Base-by-base conservation (phyloP, 257 asterid genomes). In the Striga asiatica region DNA sequence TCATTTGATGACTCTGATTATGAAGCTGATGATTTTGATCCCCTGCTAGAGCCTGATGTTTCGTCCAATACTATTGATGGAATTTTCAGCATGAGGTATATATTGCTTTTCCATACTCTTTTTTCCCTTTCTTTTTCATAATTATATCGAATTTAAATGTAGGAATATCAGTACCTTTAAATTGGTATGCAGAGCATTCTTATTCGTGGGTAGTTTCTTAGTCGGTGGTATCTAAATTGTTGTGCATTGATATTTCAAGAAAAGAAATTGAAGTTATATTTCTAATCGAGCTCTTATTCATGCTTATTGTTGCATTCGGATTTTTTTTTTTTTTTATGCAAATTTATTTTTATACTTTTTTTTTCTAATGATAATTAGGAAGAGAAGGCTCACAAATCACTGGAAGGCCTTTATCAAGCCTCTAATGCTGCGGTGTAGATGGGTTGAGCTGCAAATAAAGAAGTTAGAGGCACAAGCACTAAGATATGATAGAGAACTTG, bases 401-500 rank as follows among this genome's bases (percentile, higher is more conserved):
- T 84, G 95, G 95, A 81, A 72, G 69, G 18, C 80, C 20, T 70
- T 35, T 54, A 27, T 75, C 22, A 74, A 49, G 59, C 84, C 92
- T 20, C 54, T 85, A 21, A 66, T 34, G 76, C 77, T 88, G 95
- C 79, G 92, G 11, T 81, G 95, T 68, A 81, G 77, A 72, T 85
- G 92, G 92, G 13, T 38, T 54, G 95, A 85, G 66, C 61, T 85
- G 65, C 84, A 77, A 70, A 64, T 75, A 27, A 62, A 54, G 74
- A 81, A 74, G 64, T 50, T 83, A n/a, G 62, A 71, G 22, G 57
- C 58, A 19, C 75, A 65, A 61, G 80, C 80, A 39, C 55, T 29
- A 57, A 60, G 51, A 51, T 83, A 75, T 29, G 80, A 74, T 56
- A 70, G 53, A 58, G 62, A 77, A 50, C 82, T 86, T 64, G 68